Conservation (phyloP, 345 rosid genomes). For the Leavenworthia alabamica region DNA sequence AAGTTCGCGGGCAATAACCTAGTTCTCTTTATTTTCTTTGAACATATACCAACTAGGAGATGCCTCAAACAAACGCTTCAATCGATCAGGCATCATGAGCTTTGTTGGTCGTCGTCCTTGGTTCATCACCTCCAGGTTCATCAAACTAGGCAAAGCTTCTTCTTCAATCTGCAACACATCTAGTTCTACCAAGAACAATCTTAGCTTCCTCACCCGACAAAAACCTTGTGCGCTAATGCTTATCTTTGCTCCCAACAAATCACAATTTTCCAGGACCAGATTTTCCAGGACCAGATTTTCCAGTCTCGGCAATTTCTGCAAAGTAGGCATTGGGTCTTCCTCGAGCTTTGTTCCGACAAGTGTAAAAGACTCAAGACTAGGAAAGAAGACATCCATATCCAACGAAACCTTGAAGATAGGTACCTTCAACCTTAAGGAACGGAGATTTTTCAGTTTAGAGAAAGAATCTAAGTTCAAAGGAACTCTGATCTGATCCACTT, state of each 20-base stretch:
- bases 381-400: background rate
- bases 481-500: background rate
- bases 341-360: background rate
- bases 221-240: background rate
- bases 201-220: conserved; percentile 10
- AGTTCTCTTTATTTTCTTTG: too few relatives aligned
- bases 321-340: background rate
- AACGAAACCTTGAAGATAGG: background rate
- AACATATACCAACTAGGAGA: too few relatives aligned
- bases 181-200: background rate
- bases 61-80: too few relatives aligned
- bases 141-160: background rate
- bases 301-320: background rate
- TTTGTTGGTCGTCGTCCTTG: background rate
- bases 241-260: background rate
- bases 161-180: background rate
- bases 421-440: background rate
- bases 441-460: conserved; percentile 1
- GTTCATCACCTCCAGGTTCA: background rate
- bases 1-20: too few relatives aligned
- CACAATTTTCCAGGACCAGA: too few relatives aligned
- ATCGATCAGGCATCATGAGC: conserved; percentile 17
- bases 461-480: background rate
- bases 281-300: background rate
- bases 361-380: background rate